phyloP scores from a whole-genome alignment of 2,329 filamentous ascomycete genomes.

The Claviceps sp. region DNA sequence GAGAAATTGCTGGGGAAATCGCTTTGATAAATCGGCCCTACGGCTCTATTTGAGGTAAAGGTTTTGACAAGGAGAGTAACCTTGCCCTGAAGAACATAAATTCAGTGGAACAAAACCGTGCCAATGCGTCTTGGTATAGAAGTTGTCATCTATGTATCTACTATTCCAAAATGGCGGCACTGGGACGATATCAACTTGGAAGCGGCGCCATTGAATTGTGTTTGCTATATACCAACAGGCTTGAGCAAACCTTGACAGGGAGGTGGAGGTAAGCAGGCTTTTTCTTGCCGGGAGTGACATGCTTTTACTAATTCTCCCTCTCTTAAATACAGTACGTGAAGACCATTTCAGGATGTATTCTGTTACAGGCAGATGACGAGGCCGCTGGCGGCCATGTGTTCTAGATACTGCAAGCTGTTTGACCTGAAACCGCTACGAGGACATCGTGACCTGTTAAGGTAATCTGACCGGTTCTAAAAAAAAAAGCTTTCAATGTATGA shows the following conservation, averaged over 20 bases:
- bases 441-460: not conserved
- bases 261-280: not conserved
- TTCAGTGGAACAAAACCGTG: not conserved
- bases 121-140: not conserved
- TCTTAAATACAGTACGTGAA: not conserved
- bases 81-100: not conserved
- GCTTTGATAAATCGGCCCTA: constrained; percentile 77
- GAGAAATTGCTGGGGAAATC: constrained; percentile 75
- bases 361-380: not conserved
- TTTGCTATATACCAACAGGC: too few species aligned
- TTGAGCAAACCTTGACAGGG: too few species aligned
- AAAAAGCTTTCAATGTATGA: not conserved
- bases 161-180: not conserved
- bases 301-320: not conserved
- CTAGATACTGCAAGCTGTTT: not conserved
- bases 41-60: constrained; percentile 29
- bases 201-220: too few species aligned
- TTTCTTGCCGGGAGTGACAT: not conserved
- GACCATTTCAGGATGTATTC: not conserved
- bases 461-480: not conserved
- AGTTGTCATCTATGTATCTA: not conserved
- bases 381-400: not conserved
- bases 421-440: not conserved
- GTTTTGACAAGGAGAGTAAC: not conserved
- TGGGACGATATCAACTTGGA: too few species aligned